phyloP scores from a whole-genome alignment of 140 eudicot genomes.

The Anethum foeniculum region DNA sequence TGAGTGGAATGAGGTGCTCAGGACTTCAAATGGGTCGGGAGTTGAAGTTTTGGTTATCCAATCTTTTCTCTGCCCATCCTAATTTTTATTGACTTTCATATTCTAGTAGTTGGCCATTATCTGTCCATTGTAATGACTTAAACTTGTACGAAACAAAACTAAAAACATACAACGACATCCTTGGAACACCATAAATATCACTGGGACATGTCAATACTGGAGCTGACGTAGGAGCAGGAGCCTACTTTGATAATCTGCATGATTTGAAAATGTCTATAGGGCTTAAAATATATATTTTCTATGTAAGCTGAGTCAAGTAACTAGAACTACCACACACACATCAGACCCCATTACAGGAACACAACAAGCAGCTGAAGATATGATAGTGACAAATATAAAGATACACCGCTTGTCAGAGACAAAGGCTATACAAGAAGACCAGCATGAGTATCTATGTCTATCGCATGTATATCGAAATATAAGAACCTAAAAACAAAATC shows the following conservation, averaged over 20 bases:
- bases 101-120: constrained; percentile 23
- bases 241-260: too few relatives aligned
- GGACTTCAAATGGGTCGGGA: too few relatives aligned
- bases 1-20: too few relatives aligned
- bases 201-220: too few relatives aligned
- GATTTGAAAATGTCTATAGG: too few relatives aligned
- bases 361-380: not conserved
- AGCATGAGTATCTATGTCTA: not conserved
- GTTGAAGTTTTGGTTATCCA: too few relatives aligned
- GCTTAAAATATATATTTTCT: not conserved
- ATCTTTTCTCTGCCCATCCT: too few relatives aligned
- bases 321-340: not conserved
- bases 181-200: constrained; percentile 44
- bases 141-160: constrained; percentile 80
- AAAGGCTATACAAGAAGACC: not conserved
- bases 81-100: too few relatives aligned
- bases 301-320: not conserved
- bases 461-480: too few relatives aligned
- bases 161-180: constrained; percentile 53
- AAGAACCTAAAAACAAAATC: too few relatives aligned
- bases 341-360: not conserved
- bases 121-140: constrained; percentile 51
- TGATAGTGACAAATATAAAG: not conserved
- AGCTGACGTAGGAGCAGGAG: too few relatives aligned
- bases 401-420: too few relatives aligned